Evolutionary conservation across 2,329 filamentous ascomycete species (phyloP).

Genomic region (Microthyrium microscopicum): DNA sequence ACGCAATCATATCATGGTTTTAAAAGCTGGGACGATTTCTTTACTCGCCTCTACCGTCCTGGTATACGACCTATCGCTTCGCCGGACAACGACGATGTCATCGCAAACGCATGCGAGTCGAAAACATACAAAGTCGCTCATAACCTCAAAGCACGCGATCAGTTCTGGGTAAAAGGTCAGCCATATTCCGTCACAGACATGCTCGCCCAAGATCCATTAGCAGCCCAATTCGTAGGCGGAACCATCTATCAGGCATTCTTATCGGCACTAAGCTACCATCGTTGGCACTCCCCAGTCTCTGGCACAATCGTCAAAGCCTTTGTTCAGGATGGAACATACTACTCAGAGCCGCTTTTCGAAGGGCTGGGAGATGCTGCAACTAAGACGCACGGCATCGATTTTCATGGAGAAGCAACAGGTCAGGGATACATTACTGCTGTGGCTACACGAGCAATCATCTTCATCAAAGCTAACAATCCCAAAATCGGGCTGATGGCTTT

Average conservation of each 20-base stretch:
- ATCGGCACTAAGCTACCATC: slow-evolving; percentile 50
- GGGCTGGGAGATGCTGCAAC: slow-evolving; percentile 23
- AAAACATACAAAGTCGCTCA: slow-evolving; percentile 36
- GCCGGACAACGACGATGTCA: slow-evolving; percentile 34
- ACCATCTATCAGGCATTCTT: slow-evolving; percentile 58
- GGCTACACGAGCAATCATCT: slow-evolving; percentile 54
- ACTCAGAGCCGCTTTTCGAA: slow-evolving; percentile 41
- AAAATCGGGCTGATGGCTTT: slow-evolving; percentile 54
- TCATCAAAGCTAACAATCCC: slow-evolving; percentile 52
- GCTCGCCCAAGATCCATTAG: slow-evolving; percentile 39
- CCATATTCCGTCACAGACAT: slow-evolving; percentile 52
- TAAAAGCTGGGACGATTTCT: slow-evolving; percentile 52
- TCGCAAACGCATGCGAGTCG: slow-evolving; percentile 51
- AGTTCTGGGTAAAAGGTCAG: slow-evolving; percentile 54
- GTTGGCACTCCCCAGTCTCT: slow-evolving; percentile 52
- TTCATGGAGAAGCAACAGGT: slow-evolving; percentile 29
- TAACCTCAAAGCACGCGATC: slow-evolving; percentile 38
- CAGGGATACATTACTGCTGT: slow-evolving; percentile 51
- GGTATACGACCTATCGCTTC: slow-evolving; percentile 38
- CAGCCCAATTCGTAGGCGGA: slow-evolving; percentile 40
- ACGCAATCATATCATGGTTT: slow-evolving; percentile 37
- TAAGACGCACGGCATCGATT: slow-evolving; percentile 25
- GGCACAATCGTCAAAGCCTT: slow-evolving; percentile 43
- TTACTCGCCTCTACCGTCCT: slow-evolving; percentile 39
- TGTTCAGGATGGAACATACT: slow-evolving; percentile 49